Conservation (phyloP, 257 asterid genomes). For the Jasminum sambac region DNA sequence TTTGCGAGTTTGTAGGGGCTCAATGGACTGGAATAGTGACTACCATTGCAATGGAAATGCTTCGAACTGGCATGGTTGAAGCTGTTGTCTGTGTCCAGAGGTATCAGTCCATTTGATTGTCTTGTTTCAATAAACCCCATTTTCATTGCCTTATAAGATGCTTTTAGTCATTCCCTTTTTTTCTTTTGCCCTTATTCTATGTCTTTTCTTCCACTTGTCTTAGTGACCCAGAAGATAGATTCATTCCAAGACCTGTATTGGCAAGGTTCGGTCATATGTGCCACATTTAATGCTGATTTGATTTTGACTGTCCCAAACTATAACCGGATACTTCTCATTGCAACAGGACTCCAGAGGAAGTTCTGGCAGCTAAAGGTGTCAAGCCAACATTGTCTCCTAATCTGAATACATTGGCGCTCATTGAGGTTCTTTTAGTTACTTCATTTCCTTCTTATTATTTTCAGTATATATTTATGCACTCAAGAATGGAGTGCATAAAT, state of each 20-base stretch:
- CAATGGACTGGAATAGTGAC: slow-evolving; percentile 99
- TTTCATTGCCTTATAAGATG: slow-evolving; percentile 11
- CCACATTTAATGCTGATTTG: slow-evolving; percentile 8
- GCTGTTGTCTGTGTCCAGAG: slow-evolving; percentile 98
- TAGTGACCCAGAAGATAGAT: slow-evolving; percentile 98
- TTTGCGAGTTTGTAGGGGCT: slow-evolving; percentile 59
- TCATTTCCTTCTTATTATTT: slow-evolving; percentile 21
- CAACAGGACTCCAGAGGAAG: slow-evolving; percentile 95
- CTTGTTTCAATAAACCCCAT: slow-evolving; percentile 3
- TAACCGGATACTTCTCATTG: slow-evolving; percentile 22
- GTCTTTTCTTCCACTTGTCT: slow-evolving; percentile 20
- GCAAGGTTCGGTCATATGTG: slow-evolving; percentile 64
- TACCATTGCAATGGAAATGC: slow-evolving; percentile 96
- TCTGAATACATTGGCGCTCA: slow-evolving; percentile 85
- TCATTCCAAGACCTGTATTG: slow-evolving; percentile 81
- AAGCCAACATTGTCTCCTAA: slow-evolving; percentile 97
- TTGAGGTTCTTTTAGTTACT: slow-evolving; percentile 65
- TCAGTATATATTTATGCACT: not conserved
- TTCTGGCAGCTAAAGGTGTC: slow-evolving; percentile 95
- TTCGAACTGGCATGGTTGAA: slow-evolving; percentile 86
- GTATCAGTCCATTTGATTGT: slow-evolving; percentile 32
- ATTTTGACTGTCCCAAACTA: slow-evolving; percentile 10
- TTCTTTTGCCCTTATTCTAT: slow-evolving; percentile 15
- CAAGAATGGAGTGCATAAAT: slow-evolving; percentile 18
- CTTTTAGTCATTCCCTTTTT: slow-evolving; percentile 17